Base-by-base conservation (phyloP, 2,329 filamentous ascomycete species). In the Alternaria sp. region DNA sequence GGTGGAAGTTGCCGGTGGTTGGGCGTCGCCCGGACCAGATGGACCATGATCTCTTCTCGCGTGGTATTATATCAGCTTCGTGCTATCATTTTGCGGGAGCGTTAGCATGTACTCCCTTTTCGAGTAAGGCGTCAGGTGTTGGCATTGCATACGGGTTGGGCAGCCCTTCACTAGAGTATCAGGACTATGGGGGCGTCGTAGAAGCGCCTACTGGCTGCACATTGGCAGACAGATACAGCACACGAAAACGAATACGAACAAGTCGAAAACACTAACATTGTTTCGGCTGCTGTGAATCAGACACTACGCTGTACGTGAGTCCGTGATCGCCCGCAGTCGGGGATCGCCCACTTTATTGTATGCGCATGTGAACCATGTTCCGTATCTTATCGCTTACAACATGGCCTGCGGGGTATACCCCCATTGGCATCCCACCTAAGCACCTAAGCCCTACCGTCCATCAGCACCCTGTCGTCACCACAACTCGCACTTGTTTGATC, bases 1-100 rank as follows among this genome's bases (percentile, higher is more conserved):
- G 95, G 95, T 99, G 14, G 93, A 97, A 62, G 93, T 97, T 71
- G 94, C 94, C 49, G 95, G 95, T 70, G 95, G 95, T 61, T 99
- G 94, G 93, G 89, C 92, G 60, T 86, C 85, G 54, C 86, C 86
- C 67, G 70, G 44, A 41, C 63, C 52, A 44, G 62, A 30, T 50
- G 49, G 60, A 30, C 46, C 36, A 41, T 64, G 45, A 63, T 20
- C 59, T 58, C 52, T 34, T 54, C 53, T 62, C 64, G 50, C 65
- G 54, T 62, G 49, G 62, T 67, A 55, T 65, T 62, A 36, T 63
- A 62, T 54, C 50, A 58, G 60, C 57, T 63, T 67, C 60, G 44
- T 59, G 62, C 66, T 64, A 69, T 65, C 64, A 67, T 71, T 65
- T 54, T 67, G 66, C 57, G 52, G 59, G 61, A 64, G 62, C 62